A percentile compares a stretch with the other conserved stretches of the same genome.
Evolutionary conservation across 2,329 filamentous ascomycete species (phyloP).

Genomic region (Verticillium tricorpus): DNA sequence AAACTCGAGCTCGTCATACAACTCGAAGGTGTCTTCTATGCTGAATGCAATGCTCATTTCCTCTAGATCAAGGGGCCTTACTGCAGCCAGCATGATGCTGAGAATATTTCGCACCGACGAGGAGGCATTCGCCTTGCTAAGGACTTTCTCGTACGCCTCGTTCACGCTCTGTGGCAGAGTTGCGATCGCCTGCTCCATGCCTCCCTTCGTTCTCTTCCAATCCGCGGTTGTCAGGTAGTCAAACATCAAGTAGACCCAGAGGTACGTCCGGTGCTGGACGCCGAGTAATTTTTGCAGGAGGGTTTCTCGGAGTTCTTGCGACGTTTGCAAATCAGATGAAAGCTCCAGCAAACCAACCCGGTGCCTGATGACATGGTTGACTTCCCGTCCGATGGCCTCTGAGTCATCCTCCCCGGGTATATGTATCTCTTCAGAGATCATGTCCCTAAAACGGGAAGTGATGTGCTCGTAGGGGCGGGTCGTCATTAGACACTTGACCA

Average conservation of each 20-base stretch:
- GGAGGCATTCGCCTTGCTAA: neutral
- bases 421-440: neutral
- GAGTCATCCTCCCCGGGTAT: slow-evolving; percentile 6
- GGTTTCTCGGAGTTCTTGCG: neutral
- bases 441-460: neutral
- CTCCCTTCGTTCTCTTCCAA: neutral
- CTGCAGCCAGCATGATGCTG: neutral
- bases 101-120: neutral
- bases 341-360: neutral
- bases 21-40: neutral
- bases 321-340: no score
- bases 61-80: neutral
- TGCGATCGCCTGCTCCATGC: neutral
- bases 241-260: slow-evolving; percentile 6
- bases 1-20: neutral
- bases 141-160: neutral
- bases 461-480: slow-evolving; percentile 6
- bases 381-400: neutral
- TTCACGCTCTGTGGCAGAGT: neutral
- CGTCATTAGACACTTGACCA: slow-evolving; percentile 1
- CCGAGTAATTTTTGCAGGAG: neutral
- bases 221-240: neutral
- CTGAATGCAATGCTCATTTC: neutral
- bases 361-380: neutral
- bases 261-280: neutral